Base-by-base conservation (phyloP, 192 early-diverging fungal species). In the Gigaspora rosea region DNA sequence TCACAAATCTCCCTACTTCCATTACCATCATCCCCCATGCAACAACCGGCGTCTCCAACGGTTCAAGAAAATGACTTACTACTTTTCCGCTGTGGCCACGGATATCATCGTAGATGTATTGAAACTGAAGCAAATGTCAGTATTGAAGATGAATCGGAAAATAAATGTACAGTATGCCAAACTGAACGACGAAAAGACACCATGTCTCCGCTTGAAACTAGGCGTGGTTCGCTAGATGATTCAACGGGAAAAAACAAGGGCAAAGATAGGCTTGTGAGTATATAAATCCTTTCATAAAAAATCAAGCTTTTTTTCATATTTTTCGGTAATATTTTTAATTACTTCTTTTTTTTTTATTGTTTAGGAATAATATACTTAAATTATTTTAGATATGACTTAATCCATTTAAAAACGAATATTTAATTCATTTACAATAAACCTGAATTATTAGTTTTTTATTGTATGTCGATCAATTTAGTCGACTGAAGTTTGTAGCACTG, bases 41-140 rank as follows among this genome's bases (percentile, higher is more conserved):
- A 46, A 22, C 49, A 41, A 70, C 66, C 36, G 15, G 18, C 35
- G 46, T 71, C 58, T 49, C 50, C 22, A 47, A 73, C 47, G 11
- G 27, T n/a, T 52, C 69, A 71, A 57, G 79, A 83, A 66, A 85
- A 79, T 65, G 84, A 84, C 32, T 57, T 86, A 18, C 20, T 87
- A 32, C 63, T 88, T 15, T 88, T 87, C 76, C 83, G 85, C 20
- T 87, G 86, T 75, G 87, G 86, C 13, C 87, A 87, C 75, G 86
- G 84, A 54, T 88, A 84, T 52, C 87, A 88, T 79, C 83, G 79
- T 32, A 80, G 85, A 18, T 88, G 87, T 48, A 64, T 88, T 9
- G 80, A 83, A 47, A 76, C 61, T 20, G 74, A 76, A 65, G 22
- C 74, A 33, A 59, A 51, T 47, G 18, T 12, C 50, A 41, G 35